Evolutionary conservation across 1,284 basidiomycete genomes (phyloP), one percentile per base, ranked within the genome.

Genomic region (Ustilago vetiveriae): DNA sequence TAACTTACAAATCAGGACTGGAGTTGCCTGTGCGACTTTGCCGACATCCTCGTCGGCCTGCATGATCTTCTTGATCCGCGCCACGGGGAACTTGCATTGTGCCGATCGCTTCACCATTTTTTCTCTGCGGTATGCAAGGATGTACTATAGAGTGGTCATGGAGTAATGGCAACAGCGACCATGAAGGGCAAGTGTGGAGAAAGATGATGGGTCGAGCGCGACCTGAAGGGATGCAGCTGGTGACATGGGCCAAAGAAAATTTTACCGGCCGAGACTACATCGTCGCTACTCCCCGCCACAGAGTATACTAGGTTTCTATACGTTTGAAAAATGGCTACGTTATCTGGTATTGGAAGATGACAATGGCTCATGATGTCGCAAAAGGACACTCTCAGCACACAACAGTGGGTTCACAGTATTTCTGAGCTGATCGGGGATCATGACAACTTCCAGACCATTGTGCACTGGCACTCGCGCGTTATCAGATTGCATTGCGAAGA

Each of bases 11-110:
- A 98, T 96, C 66, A 97, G 91, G 57, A 98, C 88, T 0, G 96
- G 96, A 5, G 95, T 97, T 14, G 93, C 94, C 80, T 94, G 92
- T 1, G 96, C 94, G 17, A 99, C 92, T 83, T 99, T 99, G 54
- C 96, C 95, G 16, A 98, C 95, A 82, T 99, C 95, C 82, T 99
- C 96, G 82, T 99, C 95, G 82, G 95, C 94, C 85, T 98, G 95
- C 92, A 98, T 98, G 64, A 98, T 97, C 85, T 94, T 93, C 87
- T 98, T 98, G 85, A 98, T 98, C 51, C 95, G 88, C 7, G 95
- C 95, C 6, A 82, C 79, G 29, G 80, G 80, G 35, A 82, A 82
- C 46, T 81, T 81, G 69, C 68, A 67, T 32, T 75, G 65, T 35
- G 71, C 66, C 9, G 71, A 72, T 19, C 77, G 72, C 36, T 76